Conservation (phyloP, 768 basidiomycete genomes). For the Boletus subcaerulescens region DNA sequence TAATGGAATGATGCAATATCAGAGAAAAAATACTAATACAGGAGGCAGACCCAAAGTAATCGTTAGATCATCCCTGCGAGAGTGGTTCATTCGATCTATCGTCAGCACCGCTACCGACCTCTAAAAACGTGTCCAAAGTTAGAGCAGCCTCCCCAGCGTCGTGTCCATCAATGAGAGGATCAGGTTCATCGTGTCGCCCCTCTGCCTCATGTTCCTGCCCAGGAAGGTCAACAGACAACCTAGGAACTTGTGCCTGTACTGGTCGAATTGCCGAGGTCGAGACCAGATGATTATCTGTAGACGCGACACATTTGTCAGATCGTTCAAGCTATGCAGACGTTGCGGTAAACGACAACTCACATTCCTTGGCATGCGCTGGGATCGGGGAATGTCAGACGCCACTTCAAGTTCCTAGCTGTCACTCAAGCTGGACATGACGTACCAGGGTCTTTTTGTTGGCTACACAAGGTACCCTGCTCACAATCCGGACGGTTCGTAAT, state of each 20-base stretch:
- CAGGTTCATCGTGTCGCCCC: not conserved
- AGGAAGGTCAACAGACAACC: not conserved
- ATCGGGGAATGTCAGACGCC: slow-evolving; percentile 8
- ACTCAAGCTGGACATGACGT: slow-evolving; percentile 23
- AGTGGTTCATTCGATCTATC: not conserved
- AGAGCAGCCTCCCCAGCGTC: slow-evolving; percentile 1
- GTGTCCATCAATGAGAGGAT: not conserved
- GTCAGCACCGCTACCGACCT: not conserved
- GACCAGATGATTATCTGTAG: slow-evolving; percentile 42
- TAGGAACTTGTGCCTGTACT: not conserved
- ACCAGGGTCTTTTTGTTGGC: slow-evolving; percentile 66
- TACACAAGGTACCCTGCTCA: slow-evolving; percentile 56
- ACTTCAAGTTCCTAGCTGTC: not conserved
- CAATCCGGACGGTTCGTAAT: slow-evolving; percentile 68
- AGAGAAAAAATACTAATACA: not conserved
- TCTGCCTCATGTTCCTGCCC: slow-evolving; percentile 3
- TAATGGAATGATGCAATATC: not conserved
- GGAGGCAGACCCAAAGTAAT: not conserved
- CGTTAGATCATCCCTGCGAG: not conserved
- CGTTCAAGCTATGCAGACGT: not conserved
- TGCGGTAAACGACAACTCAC: slow-evolving; percentile 40
- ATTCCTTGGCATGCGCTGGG: slow-evolving; percentile 72
- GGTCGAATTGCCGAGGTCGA: not conserved
- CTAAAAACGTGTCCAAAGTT: not conserved
- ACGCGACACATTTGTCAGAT: slow-evolving; percentile 4